phyloP scores from a whole-genome alignment of 116 monocot genomes.

The Cymodocea nodosa region DNA sequence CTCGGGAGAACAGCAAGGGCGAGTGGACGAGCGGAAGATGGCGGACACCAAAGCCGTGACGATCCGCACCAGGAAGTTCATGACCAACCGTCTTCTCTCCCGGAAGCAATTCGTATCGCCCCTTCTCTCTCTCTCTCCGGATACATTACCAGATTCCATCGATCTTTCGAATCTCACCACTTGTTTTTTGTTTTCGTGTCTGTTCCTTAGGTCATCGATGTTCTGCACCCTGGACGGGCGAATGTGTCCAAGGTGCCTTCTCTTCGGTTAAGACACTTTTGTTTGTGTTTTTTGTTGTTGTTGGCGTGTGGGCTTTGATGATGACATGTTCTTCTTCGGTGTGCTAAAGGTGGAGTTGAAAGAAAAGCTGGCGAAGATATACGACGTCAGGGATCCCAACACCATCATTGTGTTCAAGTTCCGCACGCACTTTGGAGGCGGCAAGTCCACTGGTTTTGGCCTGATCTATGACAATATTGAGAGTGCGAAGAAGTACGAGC shows the following conservation, averaged over 20 bases:
- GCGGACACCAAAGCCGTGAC: slow-evolving; percentile 27
- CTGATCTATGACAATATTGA: slow-evolving; percentile 32
- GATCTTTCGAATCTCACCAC: no score
- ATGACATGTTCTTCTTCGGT: background rate
- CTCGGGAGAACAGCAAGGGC: no score
- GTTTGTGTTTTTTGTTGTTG: background rate
- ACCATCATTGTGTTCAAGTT: slow-evolving; percentile 36
- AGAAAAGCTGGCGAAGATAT: slow-evolving; percentile 11
- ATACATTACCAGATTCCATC: background rate
- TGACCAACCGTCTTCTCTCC: slow-evolving; percentile 35
- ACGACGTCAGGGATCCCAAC: slow-evolving; percentile 31
- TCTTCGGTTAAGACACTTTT: no score
- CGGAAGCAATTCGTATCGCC: slow-evolving; percentile 26
- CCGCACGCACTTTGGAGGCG: slow-evolving; percentile 39
- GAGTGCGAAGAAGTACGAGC: slow-evolving; percentile 35
- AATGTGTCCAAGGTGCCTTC: background rate
- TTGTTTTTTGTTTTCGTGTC: background rate
- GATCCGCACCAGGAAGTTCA: slow-evolving; percentile 33
- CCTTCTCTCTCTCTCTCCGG: background rate
- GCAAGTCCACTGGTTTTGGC: slow-evolving; percentile 41
- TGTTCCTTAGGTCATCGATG: slow-evolving; percentile 1
- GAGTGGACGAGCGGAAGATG: slow-evolving; percentile 3
- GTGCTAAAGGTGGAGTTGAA: slow-evolving; percentile 8
- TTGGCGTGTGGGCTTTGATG: background rate
- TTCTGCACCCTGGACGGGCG: slow-evolving; percentile 9